These are phyloP conservation scores for Cystobasidium onofrii DNA, from an alignment of 768 basidiomycete genomes.

Conservation along the genomic window DNA sequence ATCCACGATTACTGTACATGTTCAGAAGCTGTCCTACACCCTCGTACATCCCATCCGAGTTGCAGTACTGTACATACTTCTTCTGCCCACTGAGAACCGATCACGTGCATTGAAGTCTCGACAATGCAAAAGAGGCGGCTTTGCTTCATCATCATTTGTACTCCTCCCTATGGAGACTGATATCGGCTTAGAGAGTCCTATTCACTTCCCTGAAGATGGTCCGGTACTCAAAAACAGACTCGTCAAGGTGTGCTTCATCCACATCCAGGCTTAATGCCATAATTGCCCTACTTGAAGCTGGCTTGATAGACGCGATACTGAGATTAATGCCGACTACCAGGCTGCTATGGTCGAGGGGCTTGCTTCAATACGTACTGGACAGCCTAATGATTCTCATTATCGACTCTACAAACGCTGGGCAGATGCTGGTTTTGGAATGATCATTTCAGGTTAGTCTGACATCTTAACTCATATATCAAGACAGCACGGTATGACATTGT, in stretches of 20 bases:
- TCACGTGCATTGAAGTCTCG: too few species aligned
- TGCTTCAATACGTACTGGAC: conserved; percentile 57
- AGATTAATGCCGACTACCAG: conserved; percentile 47
- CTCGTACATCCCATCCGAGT: too few species aligned
- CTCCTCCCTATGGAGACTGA: background rate
- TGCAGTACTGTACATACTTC: too few species aligned
- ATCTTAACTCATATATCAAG: background rate
- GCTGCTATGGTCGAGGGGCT: conserved; percentile 87
- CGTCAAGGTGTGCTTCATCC: conserved; percentile 50
- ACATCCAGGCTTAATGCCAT: too few species aligned
- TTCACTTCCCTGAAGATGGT: background rate
- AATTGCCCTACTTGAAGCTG: too few species aligned
- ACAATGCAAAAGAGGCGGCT: too few species aligned
- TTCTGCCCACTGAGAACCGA: too few species aligned
- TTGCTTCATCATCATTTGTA: too few species aligned
- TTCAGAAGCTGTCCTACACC: too few species aligned
- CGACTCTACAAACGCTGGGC: conserved; percentile 69
- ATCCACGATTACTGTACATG: too few species aligned
- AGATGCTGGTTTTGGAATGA: conserved; percentile 70
- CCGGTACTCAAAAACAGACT: conserved; percentile 48
- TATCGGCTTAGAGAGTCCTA: background rate
- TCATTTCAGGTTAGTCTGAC: conserved; percentile 59
- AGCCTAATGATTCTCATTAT: conserved; percentile 60
- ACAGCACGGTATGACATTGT: background rate
- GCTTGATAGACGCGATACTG: background rate